Conservation (phyloP, 2,329 filamentous ascomycete genomes). For the Hypoxylon sp. region DNA sequence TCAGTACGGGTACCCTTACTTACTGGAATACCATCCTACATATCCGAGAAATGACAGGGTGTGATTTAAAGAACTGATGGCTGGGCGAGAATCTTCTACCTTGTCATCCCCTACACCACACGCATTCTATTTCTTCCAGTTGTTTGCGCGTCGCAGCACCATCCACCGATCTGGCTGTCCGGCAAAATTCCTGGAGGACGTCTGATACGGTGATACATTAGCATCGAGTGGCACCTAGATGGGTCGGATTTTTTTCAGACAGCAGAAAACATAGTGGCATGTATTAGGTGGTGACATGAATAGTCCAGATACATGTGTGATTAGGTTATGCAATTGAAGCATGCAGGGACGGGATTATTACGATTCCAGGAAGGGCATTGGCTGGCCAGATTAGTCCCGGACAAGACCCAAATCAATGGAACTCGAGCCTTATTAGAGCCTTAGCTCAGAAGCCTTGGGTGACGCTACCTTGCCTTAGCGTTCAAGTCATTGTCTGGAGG, state of each 20-base stretch:
- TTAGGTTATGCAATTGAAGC: conserved; percentile 36
- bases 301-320: conserved; percentile 9
- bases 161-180: conserved; percentile 23
- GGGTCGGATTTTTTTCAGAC: neutral
- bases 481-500: neutral
- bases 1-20: too few relatives aligned
- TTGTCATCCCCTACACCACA: conserved; percentile 18
- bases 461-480: conserved; percentile 1
- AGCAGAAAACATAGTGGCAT: neutral
- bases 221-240: conserved; percentile 27
- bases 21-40: conserved; percentile 12
- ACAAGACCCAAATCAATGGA: conserved; percentile 48
- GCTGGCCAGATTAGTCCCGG: conserved; percentile 37
- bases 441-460: conserved; percentile 11
- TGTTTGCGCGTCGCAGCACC: conserved; percentile 17
- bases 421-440: conserved; percentile 37
- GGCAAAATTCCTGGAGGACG: conserved; percentile 23
- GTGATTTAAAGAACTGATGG: conserved; percentile 37
- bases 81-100: conserved; percentile 23
- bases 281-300: conserved; percentile 4
- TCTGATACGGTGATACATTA: conserved; percentile 28
- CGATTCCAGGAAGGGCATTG: conserved; percentile 31
- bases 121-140: conserved; percentile 10
- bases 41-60: conserved; percentile 43
- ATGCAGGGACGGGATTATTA: conserved; percentile 42